Conservation (phyloP, 495 filamentous ascomycete genomes). For the Penicillium pulvis region DNA sequence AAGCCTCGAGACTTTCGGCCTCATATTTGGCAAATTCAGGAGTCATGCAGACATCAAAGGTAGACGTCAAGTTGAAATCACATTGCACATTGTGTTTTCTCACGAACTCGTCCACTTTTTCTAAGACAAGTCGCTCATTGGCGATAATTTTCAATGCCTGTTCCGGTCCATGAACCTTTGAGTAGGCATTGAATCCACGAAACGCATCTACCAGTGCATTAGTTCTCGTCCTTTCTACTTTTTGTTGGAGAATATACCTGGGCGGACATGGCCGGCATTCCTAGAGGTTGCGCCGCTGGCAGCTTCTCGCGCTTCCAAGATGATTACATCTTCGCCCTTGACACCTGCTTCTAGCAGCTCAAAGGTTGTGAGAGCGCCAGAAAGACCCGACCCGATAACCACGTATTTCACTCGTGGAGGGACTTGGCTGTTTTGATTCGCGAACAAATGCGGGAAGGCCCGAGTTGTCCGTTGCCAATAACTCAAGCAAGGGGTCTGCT, state of each 20-base stretch:
- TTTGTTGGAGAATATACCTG: constrained; percentile 19
- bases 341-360: constrained; percentile 28
- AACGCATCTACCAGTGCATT: constrained; percentile 28
- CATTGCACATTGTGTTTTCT: constrained; percentile 31
- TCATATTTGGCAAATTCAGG: constrained; percentile 31
- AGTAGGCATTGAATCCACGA: constrained; percentile 34
- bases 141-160: constrained; percentile 34
- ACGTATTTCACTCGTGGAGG: constrained; percentile 25
- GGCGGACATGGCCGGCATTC: constrained; percentile 38
- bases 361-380: constrained; percentile 31
- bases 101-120: constrained; percentile 29
- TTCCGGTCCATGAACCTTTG: constrained; percentile 31
- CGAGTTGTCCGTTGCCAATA: constrained; percentile 41
- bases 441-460: constrained; percentile 26
- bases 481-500: constrained; percentile 27
- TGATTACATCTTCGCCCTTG: constrained; percentile 26
- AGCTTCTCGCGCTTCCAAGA: constrained; percentile 37
- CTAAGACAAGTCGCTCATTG: constrained; percentile 31
- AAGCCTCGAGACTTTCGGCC: constrained; percentile 28
- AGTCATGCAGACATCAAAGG: constrained; percentile 38
- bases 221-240: background rate
- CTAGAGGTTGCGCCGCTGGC: constrained; percentile 33
- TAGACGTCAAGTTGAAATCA: constrained; percentile 33
- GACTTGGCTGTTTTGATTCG: constrained; percentile 16
- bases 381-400: constrained; percentile 34